Base-by-base conservation (phyloP, 2,329 filamentous ascomycete genomes). In the Coniochaeta prunicola region DNA sequence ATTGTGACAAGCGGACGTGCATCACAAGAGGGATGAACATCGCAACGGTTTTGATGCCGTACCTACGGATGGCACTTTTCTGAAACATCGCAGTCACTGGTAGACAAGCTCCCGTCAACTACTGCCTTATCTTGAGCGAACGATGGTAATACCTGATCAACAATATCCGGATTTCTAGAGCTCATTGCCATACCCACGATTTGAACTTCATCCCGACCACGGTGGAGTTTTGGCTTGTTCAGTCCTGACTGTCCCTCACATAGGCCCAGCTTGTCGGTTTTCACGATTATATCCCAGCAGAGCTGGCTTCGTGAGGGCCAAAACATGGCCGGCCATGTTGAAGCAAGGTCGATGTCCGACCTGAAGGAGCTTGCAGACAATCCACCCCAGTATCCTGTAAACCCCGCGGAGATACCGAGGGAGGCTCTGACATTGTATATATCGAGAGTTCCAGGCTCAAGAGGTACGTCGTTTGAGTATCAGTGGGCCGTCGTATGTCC, bases 391-490 rank as follows among this genome's bases (percentile, higher is more conserved):
- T 94, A 96, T 71, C 91, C 91, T 56, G 83, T 88, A 67, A 90
- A 90, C 68, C 89, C 90, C 5, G 84, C 86, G 3, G 86, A 88
- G 64, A 76, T 82, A 66, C 83, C 78, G 62, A 83, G 87, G 62
- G 85, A 91, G 56, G 86, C 91, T 4, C 73, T 97, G 56, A 86
- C 87, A 2, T 82, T 99, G 42, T 99, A 99, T 74, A 96, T 99
- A 64, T 91, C 93, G 36, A 81, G 93, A 64, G 93, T 99, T 0
- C 94, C 94, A 1, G 93, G 93, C 24, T 96, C 90, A 63, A 85
- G 87, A 86, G 91, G 91, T 92, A 78, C 64, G 76, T 70, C 26
- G 4, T 8, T 34, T n/a, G 28, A 7, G 50, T 6, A 56, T 19
- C 34, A 56, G 6, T 17, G 45, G 56, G 58, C 33, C 57, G 55